These are phyloP conservation scores for Suhomyces bolitotheri DNA, from an alignment of 1,139 yeast genomes.

Conservation along the genomic window DNA sequence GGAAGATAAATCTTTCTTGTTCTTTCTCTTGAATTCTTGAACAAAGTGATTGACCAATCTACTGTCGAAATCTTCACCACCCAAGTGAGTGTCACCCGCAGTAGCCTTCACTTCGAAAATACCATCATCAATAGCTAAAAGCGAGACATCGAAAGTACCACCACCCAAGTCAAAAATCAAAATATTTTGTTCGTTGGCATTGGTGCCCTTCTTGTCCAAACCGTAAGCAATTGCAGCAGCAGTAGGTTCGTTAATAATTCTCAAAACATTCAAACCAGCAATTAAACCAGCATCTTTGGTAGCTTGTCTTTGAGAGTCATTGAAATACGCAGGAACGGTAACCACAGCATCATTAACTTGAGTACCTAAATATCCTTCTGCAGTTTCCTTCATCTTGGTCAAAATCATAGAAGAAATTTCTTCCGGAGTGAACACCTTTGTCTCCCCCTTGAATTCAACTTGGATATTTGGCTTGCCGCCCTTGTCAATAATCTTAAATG, in stretches of 20 bases:
- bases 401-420: conserved; percentile 28
- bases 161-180: conserved; percentile 53
- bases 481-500: conserved; percentile 38
- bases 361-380: conserved; percentile 46
- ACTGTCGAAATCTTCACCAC: conserved; percentile 67
- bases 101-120: conserved; percentile 28
- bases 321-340: conserved; percentile 53
- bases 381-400: conserved; percentile 49
- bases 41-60: conserved; percentile 77
- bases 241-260: conserved; percentile 53
- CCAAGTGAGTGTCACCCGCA: conserved; percentile 30
- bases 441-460: conserved; percentile 25
- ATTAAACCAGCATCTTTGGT: conserved; percentile 52
- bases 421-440: conserved; percentile 25
- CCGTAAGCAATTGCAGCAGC: conserved; percentile 55
- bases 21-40: conserved; percentile 82
- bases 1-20: conserved; percentile 69
- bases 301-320: conserved; percentile 53
- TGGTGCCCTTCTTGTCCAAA: conserved; percentile 37
- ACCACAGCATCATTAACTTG: conserved; percentile 49
- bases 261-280: conserved; percentile 51
- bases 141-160: conserved; percentile 50
- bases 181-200: conserved; percentile 25
- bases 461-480: conserved; percentile 24
- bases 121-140: conserved; percentile 25